These are phyloP conservation scores for Coniochaeta sp. DNA, from an alignment of 2,329 filamentous ascomycete species.

Conservation along the genomic window DNA sequence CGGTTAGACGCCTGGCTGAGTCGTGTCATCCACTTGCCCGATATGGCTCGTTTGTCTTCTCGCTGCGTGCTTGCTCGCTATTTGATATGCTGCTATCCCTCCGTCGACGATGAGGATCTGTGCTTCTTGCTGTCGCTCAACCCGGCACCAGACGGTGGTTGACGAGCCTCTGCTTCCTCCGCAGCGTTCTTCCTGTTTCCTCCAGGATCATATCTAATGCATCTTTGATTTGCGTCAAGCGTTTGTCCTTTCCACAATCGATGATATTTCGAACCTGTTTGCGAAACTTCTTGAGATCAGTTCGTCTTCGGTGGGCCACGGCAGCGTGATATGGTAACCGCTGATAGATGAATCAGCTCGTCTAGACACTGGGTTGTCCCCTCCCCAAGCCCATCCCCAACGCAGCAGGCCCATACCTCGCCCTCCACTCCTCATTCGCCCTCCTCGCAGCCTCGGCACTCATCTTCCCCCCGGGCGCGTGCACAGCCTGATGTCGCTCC, in stretches of 20 bases:
- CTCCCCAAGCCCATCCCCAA: background rate
- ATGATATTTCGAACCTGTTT: conserved; percentile 5
- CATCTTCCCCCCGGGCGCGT: background rate
- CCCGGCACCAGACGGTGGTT: conserved; percentile 7
- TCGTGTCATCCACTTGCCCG: too few species aligned
- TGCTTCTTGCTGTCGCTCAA: conserved; percentile 4
- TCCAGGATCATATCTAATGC: conserved; percentile 7
- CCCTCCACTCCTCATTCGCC: background rate
- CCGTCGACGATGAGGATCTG: too few species aligned
- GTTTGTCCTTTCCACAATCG: conserved; percentile 5
- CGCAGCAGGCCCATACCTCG: background rate
- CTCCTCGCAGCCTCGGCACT: background rate
- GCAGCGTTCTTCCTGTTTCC: conserved; percentile 12
- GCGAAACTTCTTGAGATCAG: conserved; percentile 6
- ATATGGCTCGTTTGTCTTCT: too few species aligned
- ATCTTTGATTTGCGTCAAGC: conserved; percentile 6
- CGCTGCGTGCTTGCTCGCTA: too few species aligned
- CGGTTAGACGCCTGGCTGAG: too few species aligned
- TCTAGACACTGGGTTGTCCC: too few species aligned
- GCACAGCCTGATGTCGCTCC: background rate
- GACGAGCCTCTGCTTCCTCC: conserved; percentile 13
- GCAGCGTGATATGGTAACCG: too few species aligned
- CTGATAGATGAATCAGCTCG: too few species aligned
- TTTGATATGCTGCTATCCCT: too few species aligned
- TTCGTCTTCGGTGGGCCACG: too few species aligned